Conservation (phyloP, 2,329 filamentous ascomycete species). For the Neofusicoccum umdonicola region DNA sequence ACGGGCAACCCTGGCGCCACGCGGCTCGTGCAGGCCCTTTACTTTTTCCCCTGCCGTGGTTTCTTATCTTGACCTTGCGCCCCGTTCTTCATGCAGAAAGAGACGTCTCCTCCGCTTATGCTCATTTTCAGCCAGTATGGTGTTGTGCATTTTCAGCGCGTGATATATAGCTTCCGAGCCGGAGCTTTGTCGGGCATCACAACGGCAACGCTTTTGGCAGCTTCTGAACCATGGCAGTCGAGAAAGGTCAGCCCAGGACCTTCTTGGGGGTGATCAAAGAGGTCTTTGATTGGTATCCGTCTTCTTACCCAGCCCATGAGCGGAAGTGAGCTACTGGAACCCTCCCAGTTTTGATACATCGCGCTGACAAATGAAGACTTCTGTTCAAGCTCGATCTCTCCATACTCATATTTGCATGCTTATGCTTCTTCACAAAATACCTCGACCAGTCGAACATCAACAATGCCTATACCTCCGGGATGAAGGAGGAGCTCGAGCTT, state of each 20-base stretch:
- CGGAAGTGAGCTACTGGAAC: constrained; percentile 27
- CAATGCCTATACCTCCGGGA: constrained; percentile 33
- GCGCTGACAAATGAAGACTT: constrained; percentile 23
- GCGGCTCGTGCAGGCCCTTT: not conserved
- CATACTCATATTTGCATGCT: constrained; percentile 35
- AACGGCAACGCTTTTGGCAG: not conserved
- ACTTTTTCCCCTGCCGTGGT: not conserved
- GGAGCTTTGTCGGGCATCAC: not conserved
- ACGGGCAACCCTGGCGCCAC: not conserved
- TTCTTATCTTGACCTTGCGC: not conserved
- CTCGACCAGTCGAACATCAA: constrained; percentile 28
- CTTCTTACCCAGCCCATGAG: constrained; percentile 34
- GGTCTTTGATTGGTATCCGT: constrained; percentile 34
- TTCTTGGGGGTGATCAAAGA: constrained; percentile 18
- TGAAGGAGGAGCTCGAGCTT: constrained; percentile 32
- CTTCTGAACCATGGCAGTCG: not conserved
- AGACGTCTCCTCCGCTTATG: not conserved
- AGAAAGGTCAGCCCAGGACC: constrained; percentile 5
- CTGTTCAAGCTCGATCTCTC: constrained; percentile 37
- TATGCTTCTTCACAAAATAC: constrained; percentile 41
- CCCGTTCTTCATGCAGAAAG: not conserved
- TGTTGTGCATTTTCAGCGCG: not conserved
- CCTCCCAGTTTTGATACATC: constrained; percentile 20
- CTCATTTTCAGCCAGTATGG: constrained; percentile 2
- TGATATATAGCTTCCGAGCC: not conserved